A percentile compares a stretch with the other conserved stretches of the same genome.
Conservation (phyloP, 768 basidiomycete genomes). For the Amanita pseudoporphyria region DNA sequence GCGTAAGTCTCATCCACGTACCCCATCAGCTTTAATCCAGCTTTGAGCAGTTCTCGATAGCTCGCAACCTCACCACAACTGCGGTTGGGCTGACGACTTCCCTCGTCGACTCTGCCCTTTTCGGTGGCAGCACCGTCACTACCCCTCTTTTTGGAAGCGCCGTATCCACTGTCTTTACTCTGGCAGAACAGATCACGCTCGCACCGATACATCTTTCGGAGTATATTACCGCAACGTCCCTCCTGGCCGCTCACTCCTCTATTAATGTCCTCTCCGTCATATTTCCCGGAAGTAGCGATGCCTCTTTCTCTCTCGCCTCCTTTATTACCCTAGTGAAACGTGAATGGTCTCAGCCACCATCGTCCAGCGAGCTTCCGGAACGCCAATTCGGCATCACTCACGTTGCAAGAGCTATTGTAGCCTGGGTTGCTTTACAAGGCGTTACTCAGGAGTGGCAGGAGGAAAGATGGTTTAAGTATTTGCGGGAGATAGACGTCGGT, state of each 20-base stretch:
- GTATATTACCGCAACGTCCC: slow-evolving; percentile 65
- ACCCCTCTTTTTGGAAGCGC: slow-evolving; percentile 48
- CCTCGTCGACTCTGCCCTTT: slow-evolving; percentile 56
- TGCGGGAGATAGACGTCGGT: slow-evolving; percentile 58
- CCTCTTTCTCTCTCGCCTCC: slow-evolving; percentile 71
- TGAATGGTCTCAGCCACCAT: slow-evolving; percentile 57
- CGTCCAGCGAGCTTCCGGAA: slow-evolving; percentile 43
- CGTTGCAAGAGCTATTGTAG: slow-evolving; percentile 60
- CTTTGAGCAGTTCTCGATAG: slow-evolving; percentile 52
- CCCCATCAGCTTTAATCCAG: neutral
- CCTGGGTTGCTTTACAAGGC: slow-evolving; percentile 74
- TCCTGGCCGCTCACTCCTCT: slow-evolving; percentile 66
- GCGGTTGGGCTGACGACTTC: slow-evolving; percentile 50
- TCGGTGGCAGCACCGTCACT: slow-evolving; percentile 50
- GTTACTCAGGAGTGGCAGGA: slow-evolving; percentile 80
- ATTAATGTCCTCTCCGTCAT: slow-evolving; percentile 65
- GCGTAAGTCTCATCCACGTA: slow-evolving; percentile 39
- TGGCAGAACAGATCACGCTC: slow-evolving; percentile 64
- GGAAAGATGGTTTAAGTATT: slow-evolving; percentile 51
- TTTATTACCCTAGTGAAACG: slow-evolving; percentile 74
- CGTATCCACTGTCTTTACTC: slow-evolving; percentile 48
- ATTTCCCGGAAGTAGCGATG: slow-evolving; percentile 68
- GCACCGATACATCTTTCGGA: slow-evolving; percentile 69
- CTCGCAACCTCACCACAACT: slow-evolving; percentile 48
- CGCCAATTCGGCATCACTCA: slow-evolving; percentile 56